A percentile compares a stretch with the other conserved stretches of the same genome.
Evolutionary conservation across 495 filamentous ascomycete species (phyloP).

Genomic region (Aspergillus sclerotiicarbonarius): DNA sequence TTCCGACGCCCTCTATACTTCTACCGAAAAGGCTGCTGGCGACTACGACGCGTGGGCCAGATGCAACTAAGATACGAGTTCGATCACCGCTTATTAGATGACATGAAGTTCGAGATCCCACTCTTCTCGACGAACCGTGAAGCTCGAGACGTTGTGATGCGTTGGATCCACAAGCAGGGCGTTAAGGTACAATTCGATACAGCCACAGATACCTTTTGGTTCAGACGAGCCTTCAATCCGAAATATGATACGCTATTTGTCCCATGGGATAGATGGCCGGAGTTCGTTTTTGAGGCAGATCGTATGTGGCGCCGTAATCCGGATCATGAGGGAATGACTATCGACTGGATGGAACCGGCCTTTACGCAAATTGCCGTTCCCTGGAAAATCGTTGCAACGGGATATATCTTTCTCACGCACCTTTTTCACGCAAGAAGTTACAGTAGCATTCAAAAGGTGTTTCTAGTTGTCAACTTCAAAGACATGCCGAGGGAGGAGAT

Average conservation of each 20-base stretch:
- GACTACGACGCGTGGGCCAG: not conserved
- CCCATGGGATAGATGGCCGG: not conserved
- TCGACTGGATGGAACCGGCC: too few relatives aligned
- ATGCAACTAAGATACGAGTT: not conserved
- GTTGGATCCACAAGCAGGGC: not conserved
- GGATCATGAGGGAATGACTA: too few relatives aligned
- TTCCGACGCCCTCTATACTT: not conserved
- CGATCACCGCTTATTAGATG: not conserved
- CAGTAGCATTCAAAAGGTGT: not conserved
- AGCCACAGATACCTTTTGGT: not conserved
- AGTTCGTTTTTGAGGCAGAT: too few relatives aligned
- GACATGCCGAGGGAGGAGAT: not conserved
- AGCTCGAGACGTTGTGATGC: not conserved
- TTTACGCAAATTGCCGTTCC: not conserved
- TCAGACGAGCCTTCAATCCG: not conserved
- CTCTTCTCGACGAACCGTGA: not conserved
- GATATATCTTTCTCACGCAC: not conserved
- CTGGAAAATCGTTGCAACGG: not conserved
- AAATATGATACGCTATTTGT: not conserved
- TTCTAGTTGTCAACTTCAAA: not conserved
- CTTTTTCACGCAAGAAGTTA: too few relatives aligned
- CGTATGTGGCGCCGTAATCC: too few relatives aligned
- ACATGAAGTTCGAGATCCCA: not conserved
- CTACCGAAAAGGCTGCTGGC: not conserved
- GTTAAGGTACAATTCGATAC: not conserved